Percentiles rank a stretch among this genome's conserved stretches.
Evolutionary conservation across 139 green algal species (phyloP).

Genomic region (Coelastrella sp.): DNA sequence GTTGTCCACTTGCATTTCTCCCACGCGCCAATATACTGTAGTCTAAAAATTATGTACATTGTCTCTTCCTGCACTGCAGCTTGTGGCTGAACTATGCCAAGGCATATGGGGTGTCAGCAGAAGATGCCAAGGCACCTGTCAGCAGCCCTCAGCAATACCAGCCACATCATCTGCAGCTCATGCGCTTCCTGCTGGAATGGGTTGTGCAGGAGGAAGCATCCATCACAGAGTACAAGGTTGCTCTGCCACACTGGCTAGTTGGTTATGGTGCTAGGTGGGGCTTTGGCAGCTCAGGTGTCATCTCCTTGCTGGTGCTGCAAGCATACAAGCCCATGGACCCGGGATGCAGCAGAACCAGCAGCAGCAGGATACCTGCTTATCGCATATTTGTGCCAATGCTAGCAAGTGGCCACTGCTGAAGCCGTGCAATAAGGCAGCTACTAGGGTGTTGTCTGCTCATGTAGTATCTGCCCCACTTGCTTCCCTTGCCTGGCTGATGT

Average conservation of each 20-base stretch:
- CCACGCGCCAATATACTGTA: not conserved
- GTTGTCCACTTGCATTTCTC: not conserved
- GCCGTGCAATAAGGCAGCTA: not conserved
- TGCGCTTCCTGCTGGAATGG: constrained; percentile 37
- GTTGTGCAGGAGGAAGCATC: not conserved
- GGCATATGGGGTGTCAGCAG: not conserved
- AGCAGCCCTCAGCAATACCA: not conserved
- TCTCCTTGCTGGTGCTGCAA: constrained; percentile 7
- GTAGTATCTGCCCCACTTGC: too few relatives aligned
- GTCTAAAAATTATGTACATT: not conserved
- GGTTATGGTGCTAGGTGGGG: constrained; percentile 8
- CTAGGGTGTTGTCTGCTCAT: not conserved
- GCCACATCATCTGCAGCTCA: not conserved
- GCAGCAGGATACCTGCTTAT: not conserved
- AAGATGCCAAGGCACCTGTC: not conserved
- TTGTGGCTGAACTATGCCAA: constrained; percentile 24
- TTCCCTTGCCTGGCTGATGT: too few relatives aligned
- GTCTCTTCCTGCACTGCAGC: not conserved
- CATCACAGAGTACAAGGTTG: not conserved
- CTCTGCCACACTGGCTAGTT: constrained; percentile 10
- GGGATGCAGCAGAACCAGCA: not conserved
- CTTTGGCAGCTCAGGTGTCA: not conserved
- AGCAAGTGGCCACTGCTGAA: not conserved
- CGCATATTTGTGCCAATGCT: constrained; percentile 18
- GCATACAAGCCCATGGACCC: not conserved